Base-by-base conservation (phyloP, 192 early-diverging fungal genomes). In the Entrophospora sp. region DNA sequence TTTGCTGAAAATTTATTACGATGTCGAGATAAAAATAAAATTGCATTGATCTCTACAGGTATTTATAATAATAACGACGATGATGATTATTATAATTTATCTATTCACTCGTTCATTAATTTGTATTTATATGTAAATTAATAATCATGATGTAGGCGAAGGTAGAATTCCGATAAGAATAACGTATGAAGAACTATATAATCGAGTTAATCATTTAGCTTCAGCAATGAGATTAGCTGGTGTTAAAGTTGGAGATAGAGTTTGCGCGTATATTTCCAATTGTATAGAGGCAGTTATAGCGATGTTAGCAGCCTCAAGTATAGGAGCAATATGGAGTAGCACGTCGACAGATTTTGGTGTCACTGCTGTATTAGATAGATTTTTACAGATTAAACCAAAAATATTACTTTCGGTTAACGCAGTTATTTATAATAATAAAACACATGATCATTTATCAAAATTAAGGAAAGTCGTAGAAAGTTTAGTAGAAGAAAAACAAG, bases 271-370 rank as follows among this genome's bases (percentile, higher is more conserved):
- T 70, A 82, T 94, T 42, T 85, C 94, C 31, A 97, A 97, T 72
- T 87, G 87, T 35, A 67, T 83, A 5, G 91, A 97, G 53, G 86
- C 93, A 0, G 85, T 95, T 9, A 71, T 89, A 32, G 83, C 84
- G 8, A 89, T 93, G 82, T 72, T 92, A 24, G 90, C 91, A 0
- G 79, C 88, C 1, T 77, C 85, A 5, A 88, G 87, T 59, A 79
- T 94, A 55, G 94, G 96, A 30, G 93, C 92, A 16, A 87, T 96
- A 36, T 99, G 94, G 93, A 93, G 85, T 61, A 97, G 93, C 4
- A 88, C 92, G 27, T 93, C 93, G 10, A 91, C 92, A 6, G 96
- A 99, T 71, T 95, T 99, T 82, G 96, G 96, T 31, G 82, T 85
- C 16, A 79, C 86, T 22, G 89, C 91, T 46, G 94, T 97, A 9